Conservation (phyloP, 257 asterid species). For the Nicotiana undulata region DNA sequence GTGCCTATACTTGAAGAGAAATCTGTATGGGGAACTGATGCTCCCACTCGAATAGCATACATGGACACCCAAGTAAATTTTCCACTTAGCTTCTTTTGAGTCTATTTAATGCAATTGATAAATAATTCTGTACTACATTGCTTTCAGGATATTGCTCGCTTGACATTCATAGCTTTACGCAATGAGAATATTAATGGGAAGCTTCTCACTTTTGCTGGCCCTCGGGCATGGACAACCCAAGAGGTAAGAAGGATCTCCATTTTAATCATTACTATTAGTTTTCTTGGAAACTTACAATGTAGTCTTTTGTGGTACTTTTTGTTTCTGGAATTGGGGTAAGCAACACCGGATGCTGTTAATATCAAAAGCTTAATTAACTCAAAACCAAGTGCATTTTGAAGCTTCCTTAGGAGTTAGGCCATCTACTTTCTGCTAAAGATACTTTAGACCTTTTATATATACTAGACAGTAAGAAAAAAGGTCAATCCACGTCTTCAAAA, state of each 20-base stretch:
- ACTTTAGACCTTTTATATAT: background rate
- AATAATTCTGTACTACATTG: slow-evolving; percentile 10
- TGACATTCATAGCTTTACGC: slow-evolving; percentile 88
- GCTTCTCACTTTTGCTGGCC: slow-evolving; percentile 91
- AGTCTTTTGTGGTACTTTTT: background rate
- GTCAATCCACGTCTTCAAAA: background rate
- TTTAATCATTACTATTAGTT: background rate
- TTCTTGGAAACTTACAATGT: background rate
- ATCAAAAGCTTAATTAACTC: background rate
- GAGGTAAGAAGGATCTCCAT: slow-evolving; percentile 50
- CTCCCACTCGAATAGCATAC: slow-evolving; percentile 96
- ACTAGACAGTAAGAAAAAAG: background rate
- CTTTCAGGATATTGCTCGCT: slow-evolving; percentile 83
- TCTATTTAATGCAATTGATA: slow-evolving; percentile 2
- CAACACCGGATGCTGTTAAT: background rate
- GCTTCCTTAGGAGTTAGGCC: background rate
- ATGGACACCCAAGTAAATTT: slow-evolving; percentile 90
- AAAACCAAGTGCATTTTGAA: background rate
- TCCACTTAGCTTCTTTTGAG: background rate
- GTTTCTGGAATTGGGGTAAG: background rate
- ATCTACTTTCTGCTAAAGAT: background rate
- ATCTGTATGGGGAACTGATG: slow-evolving; percentile 99
- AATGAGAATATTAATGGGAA: slow-evolving; percentile 77
- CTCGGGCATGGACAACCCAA: slow-evolving; percentile 99
- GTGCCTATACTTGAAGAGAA: slow-evolving; percentile 94